Conservation (phyloP, 2,329 filamentous ascomycete species). For the Sclerotinia sclerotiorum region DNA sequence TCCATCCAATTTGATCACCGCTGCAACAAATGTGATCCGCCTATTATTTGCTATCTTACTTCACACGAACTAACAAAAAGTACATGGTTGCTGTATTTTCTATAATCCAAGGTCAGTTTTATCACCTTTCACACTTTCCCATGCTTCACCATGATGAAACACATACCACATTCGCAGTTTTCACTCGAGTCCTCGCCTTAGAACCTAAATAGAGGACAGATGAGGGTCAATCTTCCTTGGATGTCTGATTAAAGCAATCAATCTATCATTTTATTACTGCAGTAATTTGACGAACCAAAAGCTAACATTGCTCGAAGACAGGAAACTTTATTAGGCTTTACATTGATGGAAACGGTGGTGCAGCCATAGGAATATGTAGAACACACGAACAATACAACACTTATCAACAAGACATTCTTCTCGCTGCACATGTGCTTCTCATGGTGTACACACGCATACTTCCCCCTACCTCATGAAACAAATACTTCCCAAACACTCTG, state of each 20-base stretch:
- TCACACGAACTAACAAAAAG: constrained; percentile 5
- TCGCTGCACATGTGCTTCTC: neutral
- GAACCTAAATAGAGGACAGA: constrained; percentile 65
- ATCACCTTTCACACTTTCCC: constrained; percentile 21
- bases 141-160: constrained; percentile 64
- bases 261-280: neutral
- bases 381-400: constrained; percentile 7
- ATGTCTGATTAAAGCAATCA: constrained; percentile 59
- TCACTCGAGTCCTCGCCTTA: constrained; percentile 67
- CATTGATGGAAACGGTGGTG: neutral
- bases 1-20: neutral
- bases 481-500: constrained; percentile 77
- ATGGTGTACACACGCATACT: neutral
- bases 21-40: neutral
- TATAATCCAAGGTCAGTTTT: constrained; percentile 22
- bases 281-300: neutral
- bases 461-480: neutral
- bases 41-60: neutral
- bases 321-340: neutral
- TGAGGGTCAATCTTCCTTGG: constrained; percentile 73
- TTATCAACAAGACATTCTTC: neutral
- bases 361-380: constrained; percentile 9
- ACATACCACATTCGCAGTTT: constrained; percentile 84
- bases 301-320: constrained; percentile 20
- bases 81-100: neutral